phyloP scores from a whole-genome alignment of 352 stramenopile species.

The Halophytophthora polymorphica region DNA sequence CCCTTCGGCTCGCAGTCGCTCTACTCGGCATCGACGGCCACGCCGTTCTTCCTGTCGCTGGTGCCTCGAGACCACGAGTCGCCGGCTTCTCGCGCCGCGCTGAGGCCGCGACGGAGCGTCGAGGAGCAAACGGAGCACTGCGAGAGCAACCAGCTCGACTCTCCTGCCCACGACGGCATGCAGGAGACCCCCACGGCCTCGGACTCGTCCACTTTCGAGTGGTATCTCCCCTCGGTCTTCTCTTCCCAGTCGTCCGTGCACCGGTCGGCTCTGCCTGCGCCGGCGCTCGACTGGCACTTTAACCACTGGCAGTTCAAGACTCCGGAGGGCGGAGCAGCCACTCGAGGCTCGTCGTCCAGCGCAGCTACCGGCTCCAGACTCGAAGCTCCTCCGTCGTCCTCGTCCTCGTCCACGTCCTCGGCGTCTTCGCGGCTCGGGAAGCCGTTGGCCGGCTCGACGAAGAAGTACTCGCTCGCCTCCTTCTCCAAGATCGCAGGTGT shows the following conservation, averaged over 20 bases:
- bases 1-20: conserved; percentile 46
- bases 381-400: conserved; percentile 20
- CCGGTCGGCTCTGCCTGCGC: conserved; percentile 43
- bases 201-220: conserved; percentile 59
- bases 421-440: conserved; percentile 28
- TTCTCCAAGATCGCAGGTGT: conserved; percentile 55
- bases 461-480: conserved; percentile 53
- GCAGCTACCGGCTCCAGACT: conserved; percentile 10
- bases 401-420: conserved; percentile 28
- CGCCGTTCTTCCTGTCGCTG: conserved; percentile 59
- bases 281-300: conserved; percentile 80
- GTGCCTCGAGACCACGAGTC: conserved; percentile 22
- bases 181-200: conserved; percentile 17
- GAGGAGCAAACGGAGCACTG: conserved; percentile 19
- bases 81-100: conserved; percentile 1
- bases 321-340: conserved; percentile 16
- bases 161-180: conserved; percentile 5
- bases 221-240: conserved; percentile 75
- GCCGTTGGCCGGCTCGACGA: conserved; percentile 23
- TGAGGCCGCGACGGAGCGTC: conserved; percentile 9
- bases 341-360: conserved; percentile 9
- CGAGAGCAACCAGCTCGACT: conserved; percentile 15
- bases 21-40: conserved; percentile 32
- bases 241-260: conserved; percentile 60
- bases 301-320: conserved; percentile 50